Percentiles rank a stretch among this genome's conserved stretches.
Evolutionary conservation across 306 rosid genomes (phyloP).

Genomic region (Lathyrus aphaca): DNA sequence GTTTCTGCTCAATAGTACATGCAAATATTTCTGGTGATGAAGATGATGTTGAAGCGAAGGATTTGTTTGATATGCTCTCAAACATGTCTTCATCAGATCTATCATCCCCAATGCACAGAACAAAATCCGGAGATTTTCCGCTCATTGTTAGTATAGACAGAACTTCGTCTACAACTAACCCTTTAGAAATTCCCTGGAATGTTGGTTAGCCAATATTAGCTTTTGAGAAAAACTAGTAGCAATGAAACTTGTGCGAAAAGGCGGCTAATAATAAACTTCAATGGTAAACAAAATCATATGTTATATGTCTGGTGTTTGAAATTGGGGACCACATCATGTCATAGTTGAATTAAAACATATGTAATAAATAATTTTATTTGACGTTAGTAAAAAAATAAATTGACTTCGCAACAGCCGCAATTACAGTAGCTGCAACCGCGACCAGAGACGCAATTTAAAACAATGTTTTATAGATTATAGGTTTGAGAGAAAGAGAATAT

Average conservation of each 20-base stretch:
- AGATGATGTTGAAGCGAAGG: slow-evolving; percentile 42
- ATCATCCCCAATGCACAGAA: slow-evolving; percentile 53
- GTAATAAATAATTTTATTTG: too few species aligned
- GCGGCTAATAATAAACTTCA: too few species aligned
- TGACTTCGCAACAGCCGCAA: too few species aligned
- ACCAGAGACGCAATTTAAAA: too few species aligned
- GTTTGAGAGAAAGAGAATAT: slow-evolving; percentile 15
- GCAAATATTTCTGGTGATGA: slow-evolving; percentile 71
- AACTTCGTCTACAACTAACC: slow-evolving; percentile 44
- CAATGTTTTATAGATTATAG: neutral
- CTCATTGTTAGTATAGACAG: slow-evolving; percentile 34
- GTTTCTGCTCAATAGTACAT: slow-evolving; percentile 92
- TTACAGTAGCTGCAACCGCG: neutral
- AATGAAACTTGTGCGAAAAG: too few species aligned
- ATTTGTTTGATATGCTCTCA: slow-evolving; percentile 63
- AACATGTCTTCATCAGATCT: slow-evolving; percentile 58
- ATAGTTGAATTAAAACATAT: too few species aligned
- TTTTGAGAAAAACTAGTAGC: slow-evolving; percentile 20
- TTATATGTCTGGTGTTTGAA: too few species aligned
- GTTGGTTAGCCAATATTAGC: slow-evolving; percentile 15
- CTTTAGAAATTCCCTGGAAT: slow-evolving; percentile 51
- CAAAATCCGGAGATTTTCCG: slow-evolving; percentile 42
- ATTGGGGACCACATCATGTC: too few species aligned
- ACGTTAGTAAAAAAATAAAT: too few species aligned
- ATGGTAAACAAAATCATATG: too few species aligned